Evolutionary conservation across 2,329 filamentous ascomycete genomes (phyloP), one percentile per base, ranked within the genome.

Genomic region (Epichloe festucae): DNA sequence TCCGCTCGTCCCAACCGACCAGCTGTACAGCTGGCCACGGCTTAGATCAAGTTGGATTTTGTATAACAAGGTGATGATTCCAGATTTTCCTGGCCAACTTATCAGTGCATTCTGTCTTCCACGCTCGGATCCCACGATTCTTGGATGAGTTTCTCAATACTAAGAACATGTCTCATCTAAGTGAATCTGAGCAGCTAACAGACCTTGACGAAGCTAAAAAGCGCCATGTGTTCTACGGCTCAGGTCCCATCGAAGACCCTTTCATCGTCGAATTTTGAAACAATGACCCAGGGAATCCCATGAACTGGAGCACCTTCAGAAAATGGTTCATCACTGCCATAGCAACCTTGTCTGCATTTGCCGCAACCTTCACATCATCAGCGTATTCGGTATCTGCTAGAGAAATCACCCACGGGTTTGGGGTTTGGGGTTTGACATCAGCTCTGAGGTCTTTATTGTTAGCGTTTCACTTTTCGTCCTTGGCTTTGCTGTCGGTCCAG

Each of bases 381-480:
- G 46, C 19, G 40, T 27, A 23, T 35, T 31, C 46, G 11, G 46
- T n/a, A 23, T 21, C 36, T 14, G 17, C 14, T 1, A 27, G 14
- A 10, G 19, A 90, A 66, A 77, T 93, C 64, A 78, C 80, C 52
- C 67, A 71, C 14, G 84, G 91, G 55, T 90, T 19, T 19, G 19
- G 84, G 91, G 54, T 90, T 21, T 21, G 19, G 84, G 91, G 54
- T 90, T 94, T 58, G 67, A 76, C 55, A 75, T 76, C 55, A 84
- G 83, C 0, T 74, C 76, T 49, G 70, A 85, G 41, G 75, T 91
- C n/a, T 85, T 83, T 21, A 91, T 87, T 4, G 63, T 91, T 11
- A 79, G 79, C 10, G 69, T 83, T 14, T 79, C 78, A 3, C 66
- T 81, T 1, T 81, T 79, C 62, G 77, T 81, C 5, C 57, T 80